These are phyloP conservation scores for Nitzschia inconspicua DNA, from an alignment of 108 stramenopile species.

Conservation along the genomic window DNA sequence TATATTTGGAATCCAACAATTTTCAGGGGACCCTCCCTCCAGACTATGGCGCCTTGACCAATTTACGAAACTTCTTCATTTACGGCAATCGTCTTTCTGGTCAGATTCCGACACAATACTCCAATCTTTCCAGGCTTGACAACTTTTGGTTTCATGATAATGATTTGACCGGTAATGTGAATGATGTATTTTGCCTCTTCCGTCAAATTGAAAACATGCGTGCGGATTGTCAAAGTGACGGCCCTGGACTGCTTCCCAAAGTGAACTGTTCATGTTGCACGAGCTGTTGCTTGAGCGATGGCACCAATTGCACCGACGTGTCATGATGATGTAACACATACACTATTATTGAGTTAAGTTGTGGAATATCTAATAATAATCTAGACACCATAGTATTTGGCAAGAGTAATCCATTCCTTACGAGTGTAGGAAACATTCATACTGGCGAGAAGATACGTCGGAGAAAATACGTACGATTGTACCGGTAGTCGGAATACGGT, in stretches of 20 bases:
- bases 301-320: conserved; percentile 4
- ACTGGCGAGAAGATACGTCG: too few species aligned
- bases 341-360: too few species aligned
- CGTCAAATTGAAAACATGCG: neutral
- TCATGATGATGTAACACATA: too few species aligned
- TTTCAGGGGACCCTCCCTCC: conserved; percentile 38
- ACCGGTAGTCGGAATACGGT: too few species aligned
- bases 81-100: neutral
- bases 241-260: neutral
- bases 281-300: neutral
- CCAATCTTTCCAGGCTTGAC: neutral
- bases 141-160: conserved; percentile 6
- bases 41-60: conserved; percentile 30
- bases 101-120: conserved; percentile 6
- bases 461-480: too few species aligned
- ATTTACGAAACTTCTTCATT: conserved; percentile 15
- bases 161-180: conserved; percentile 7
- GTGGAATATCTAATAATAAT: too few species aligned
- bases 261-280: conserved; percentile 11
- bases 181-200: conserved; percentile 4
- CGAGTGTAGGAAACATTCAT: too few species aligned
- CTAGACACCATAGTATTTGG: too few species aligned
- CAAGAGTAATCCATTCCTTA: too few species aligned
- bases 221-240: neutral
- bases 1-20: conserved; percentile 7